Percentiles rank a stretch among this genome's conserved stretches.
phyloP scores from a whole-genome alignment of 768 basidiomycete species.

The Mycena belliarum region DNA sequence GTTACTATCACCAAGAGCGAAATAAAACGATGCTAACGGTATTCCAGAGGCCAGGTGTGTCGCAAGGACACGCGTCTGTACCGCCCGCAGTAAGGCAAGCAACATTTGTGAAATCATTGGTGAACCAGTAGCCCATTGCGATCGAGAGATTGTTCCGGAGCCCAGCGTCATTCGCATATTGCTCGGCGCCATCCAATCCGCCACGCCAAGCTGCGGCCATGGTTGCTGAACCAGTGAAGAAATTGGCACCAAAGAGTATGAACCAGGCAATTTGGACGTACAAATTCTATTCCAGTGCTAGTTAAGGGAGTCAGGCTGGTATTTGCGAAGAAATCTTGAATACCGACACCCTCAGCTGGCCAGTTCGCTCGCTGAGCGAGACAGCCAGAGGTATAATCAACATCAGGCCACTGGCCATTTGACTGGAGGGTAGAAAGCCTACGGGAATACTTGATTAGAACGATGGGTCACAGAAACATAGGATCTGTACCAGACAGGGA shows the following conservation, averaged over 20 bases:
- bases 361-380: constrained; percentile 64
- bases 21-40: constrained; percentile 4
- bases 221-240: constrained; percentile 35
- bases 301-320: neutral
- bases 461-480: neutral
- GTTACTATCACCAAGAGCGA: neutral
- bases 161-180: constrained; percentile 41
- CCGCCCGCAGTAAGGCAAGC: constrained; percentile 61
- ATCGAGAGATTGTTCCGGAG: constrained; percentile 43
- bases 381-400: constrained; percentile 68
- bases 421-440: constrained; percentile 52
- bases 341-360: constrained; percentile 50
- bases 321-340: neutral
- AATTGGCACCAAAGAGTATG: neutral
- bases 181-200: constrained; percentile 41
- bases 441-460: neutral
- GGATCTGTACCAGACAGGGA: constrained; percentile 41
- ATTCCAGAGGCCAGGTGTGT: constrained; percentile 48
- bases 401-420: constrained; percentile 57
- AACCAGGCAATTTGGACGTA: constrained; percentile 33
- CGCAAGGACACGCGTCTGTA: constrained; percentile 53
- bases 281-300: constrained; percentile 57
- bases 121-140: constrained; percentile 68
- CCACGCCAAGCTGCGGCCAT: constrained; percentile 63
- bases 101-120: constrained; percentile 53